Percentiles rank a stretch among this genome's conserved stretches.
phyloP scores from a whole-genome alignment of 2,329 filamentous ascomycete species.

The Ceratocystis alfenasii region DNA sequence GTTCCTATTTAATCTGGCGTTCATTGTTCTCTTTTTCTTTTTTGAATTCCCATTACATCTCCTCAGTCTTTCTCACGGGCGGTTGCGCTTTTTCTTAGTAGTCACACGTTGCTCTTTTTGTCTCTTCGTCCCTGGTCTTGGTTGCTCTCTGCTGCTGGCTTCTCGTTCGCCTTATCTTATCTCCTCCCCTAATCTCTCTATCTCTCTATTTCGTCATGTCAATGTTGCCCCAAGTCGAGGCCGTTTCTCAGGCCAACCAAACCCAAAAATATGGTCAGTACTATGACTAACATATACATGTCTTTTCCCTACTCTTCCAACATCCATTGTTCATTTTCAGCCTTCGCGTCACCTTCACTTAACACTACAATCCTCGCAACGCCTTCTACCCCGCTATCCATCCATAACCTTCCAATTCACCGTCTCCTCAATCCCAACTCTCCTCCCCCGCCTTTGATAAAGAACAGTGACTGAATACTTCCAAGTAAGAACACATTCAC shows the following conservation, averaged over 20 bases:
- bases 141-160: background rate
- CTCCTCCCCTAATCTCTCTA: background rate
- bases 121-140: background rate
- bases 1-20: background rate
- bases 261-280: constrained; percentile 25
- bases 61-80: too few relatives aligned
- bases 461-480: constrained; percentile 50
- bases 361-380: too few relatives aligned
- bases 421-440: constrained; percentile 15
- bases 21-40: background rate
- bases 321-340: background rate
- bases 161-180: background rate
- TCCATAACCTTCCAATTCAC: constrained; percentile 4
- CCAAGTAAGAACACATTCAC: constrained; percentile 52
- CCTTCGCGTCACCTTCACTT: background rate
- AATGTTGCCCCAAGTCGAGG: constrained; percentile 5
- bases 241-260: constrained; percentile 6
- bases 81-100: too few relatives aligned
- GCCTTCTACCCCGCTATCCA: background rate
- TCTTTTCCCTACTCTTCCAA: background rate
- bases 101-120: background rate
- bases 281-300: background rate
- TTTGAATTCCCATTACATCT: background rate
- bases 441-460: constrained; percentile 21
- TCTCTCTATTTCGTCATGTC: constrained; percentile 12